phyloP scores from a whole-genome alignment of 495 filamentous ascomycete genomes.

The Hapsidospora chrysogenum region DNA sequence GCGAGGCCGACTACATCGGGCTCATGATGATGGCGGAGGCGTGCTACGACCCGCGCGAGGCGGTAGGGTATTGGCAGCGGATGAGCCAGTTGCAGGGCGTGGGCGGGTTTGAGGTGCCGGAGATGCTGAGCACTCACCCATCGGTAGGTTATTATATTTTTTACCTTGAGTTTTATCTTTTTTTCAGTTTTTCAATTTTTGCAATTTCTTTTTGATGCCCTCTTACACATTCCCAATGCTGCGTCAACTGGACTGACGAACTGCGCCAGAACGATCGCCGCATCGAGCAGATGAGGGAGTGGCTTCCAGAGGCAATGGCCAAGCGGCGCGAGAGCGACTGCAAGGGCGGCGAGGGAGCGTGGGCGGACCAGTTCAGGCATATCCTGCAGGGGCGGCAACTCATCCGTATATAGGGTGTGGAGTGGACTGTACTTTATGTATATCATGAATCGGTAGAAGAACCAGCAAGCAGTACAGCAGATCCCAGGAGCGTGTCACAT shows the following conservation, averaged over 20 bases:
- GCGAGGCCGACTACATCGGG: conserved; percentile 77
- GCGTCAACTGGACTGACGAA: conserved; percentile 3
- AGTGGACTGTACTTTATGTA: too few relatives aligned
- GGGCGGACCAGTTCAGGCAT: conserved; percentile 19
- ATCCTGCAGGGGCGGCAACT: conserved; percentile 10
- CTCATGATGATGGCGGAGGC: conserved; percentile 46
- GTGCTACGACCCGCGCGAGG: conserved; percentile 57
- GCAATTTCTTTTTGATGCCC: not conserved
- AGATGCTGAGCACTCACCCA: conserved; percentile 80
- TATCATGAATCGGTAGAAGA: too few relatives aligned
- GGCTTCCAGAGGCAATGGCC: conserved; percentile 40
- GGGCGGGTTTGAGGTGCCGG: conserved; percentile 39
- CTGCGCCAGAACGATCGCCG: conserved; percentile 42
- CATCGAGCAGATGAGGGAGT: conserved; percentile 51
- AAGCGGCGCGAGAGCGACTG: conserved; percentile 37
- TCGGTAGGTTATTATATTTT: conserved; percentile 30
- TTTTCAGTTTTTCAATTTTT: not conserved
- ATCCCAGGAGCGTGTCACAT: too few relatives aligned
- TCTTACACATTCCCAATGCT: not conserved
- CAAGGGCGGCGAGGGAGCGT: conserved; percentile 12
- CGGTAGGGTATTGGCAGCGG: conserved; percentile 55
- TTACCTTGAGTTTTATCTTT: too few relatives aligned
- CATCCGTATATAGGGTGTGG: too few relatives aligned
- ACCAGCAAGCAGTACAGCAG: too few relatives aligned
- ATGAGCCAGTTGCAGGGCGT: conserved; percentile 34